Evolutionary conservation across 2,329 filamentous ascomycete genomes (phyloP).

Genomic region (Alternaria hordeiaustralica): DNA sequence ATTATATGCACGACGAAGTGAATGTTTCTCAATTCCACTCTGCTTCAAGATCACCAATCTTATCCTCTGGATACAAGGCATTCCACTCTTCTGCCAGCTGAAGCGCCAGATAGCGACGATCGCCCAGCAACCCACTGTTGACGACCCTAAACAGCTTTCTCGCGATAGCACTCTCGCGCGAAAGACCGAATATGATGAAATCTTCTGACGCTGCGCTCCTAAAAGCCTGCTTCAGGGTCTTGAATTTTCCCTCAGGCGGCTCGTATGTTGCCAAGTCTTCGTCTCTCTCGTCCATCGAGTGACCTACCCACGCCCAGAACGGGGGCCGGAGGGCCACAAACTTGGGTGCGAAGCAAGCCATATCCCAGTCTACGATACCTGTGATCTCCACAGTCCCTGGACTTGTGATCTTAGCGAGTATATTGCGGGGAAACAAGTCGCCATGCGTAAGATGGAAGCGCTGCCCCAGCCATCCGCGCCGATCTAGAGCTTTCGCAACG

Average conservation of each 20-base stretch:
- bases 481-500: background rate
- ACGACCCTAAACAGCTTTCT: constrained; percentile 3
- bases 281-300: background rate
- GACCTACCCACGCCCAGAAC: constrained; percentile 7
- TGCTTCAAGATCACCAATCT: background rate
- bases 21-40: background rate
- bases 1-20: background rate
- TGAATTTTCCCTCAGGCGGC: background rate
- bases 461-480: constrained; percentile 1
- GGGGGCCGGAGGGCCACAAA: constrained; percentile 23
- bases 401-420: constrained; percentile 24
- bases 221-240: background rate
- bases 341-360: constrained; percentile 34
- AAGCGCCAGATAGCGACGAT: background rate
- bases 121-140: background rate
- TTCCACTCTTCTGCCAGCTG: background rate
- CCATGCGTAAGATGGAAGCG: constrained; percentile 23
- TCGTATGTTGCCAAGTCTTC: background rate
- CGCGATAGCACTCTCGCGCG: background rate
- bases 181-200: background rate
- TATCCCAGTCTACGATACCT: constrained; percentile 44
- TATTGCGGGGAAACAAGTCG: constrained; percentile 39
- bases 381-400: constrained; percentile 12
- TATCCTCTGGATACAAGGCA: background rate
- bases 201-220: background rate